These are phyloP conservation scores for Coccomyxa subellipsoidea DNA, from an alignment of 163 green algal species.

Conservation along the genomic window DNA sequence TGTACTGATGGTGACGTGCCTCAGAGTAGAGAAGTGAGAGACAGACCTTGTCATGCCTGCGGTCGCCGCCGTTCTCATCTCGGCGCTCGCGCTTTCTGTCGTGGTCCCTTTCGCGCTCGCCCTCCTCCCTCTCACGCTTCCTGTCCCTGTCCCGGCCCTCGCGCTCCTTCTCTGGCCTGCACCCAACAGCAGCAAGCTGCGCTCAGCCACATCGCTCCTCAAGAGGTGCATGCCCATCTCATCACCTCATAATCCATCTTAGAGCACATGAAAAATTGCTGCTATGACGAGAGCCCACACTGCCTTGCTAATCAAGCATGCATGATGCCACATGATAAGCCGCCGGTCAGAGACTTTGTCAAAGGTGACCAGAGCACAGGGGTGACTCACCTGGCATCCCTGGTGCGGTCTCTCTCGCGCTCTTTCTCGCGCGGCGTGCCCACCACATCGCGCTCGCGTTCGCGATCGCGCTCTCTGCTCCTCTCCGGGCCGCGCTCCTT, in stretches of 20 bases:
- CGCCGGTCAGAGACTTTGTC: not conserved
- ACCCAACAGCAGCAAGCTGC: not conserved
- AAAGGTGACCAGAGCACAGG: too few relatives aligned
- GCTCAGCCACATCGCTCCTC: not conserved
- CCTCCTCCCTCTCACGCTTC: conserved; percentile 29
- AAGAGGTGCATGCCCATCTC: too few relatives aligned
- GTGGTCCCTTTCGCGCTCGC: conserved; percentile 22
- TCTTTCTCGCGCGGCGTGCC: conserved; percentile 8
- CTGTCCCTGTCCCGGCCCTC: conserved; percentile 25
- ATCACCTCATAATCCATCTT: too few relatives aligned
- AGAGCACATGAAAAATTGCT: too few relatives aligned
- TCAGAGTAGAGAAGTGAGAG: not conserved
- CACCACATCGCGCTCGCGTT: conserved; percentile 4
- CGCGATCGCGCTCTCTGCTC: conserved; percentile 7
- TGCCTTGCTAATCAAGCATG: not conserved
- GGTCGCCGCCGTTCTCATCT: not conserved
- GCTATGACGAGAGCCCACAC: too few relatives aligned
- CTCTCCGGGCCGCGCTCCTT: not conserved
- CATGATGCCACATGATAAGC: too few relatives aligned
- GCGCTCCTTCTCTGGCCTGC: conserved; percentile 3
- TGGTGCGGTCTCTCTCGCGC: conserved; percentile 10
- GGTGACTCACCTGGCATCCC: not conserved
- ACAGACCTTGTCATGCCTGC: not conserved
- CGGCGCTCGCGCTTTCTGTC: conserved; percentile 10
- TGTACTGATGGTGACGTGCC: not conserved